phyloP scores from a whole-genome alignment of 1,139 yeast genomes.

The Pichia sp. region DNA sequence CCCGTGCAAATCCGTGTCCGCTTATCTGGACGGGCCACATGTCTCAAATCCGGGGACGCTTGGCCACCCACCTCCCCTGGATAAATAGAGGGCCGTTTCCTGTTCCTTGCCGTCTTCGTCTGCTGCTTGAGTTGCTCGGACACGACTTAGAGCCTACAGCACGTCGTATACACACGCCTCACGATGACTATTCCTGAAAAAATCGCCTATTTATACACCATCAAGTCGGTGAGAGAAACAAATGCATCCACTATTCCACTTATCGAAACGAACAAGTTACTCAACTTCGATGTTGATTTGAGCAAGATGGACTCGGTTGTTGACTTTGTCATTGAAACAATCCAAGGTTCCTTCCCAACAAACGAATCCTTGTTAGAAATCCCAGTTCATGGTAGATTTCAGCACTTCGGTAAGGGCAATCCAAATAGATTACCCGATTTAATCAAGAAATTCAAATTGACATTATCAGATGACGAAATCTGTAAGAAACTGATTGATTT shows the following conservation, averaged over 20 bases:
- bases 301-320: slow-evolving; percentile 40
- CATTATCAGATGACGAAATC: slow-evolving; percentile 35
- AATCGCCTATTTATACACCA: slow-evolving; percentile 39
- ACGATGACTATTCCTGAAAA: slow-evolving; percentile 15
- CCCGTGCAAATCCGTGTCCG: background rate
- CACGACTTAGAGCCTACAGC: too few species aligned
- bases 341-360: slow-evolving; percentile 32
- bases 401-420: slow-evolving; percentile 53
- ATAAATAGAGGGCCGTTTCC: background rate
- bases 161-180: too few species aligned
- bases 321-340: slow-evolving; percentile 40
- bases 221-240: slow-evolving; percentile 52
- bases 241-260: slow-evolving; percentile 41
- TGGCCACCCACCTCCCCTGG: background rate
- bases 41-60: background rate
- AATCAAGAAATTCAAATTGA: slow-evolving; percentile 27
- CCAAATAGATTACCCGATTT: slow-evolving; percentile 41
- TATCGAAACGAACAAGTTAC: slow-evolving; percentile 35
- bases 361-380: slow-evolving; percentile 34
- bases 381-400: slow-evolving; percentile 67
- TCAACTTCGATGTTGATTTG: slow-evolving; percentile 46
- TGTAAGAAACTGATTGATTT: slow-evolving; percentile 52
- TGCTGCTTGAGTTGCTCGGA: background rate
- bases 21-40: too few species aligned
- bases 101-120: background rate